phyloP scores from a whole-genome alignment of 768 basidiomycete genomes.

The Cubamyces sp. region DNA sequence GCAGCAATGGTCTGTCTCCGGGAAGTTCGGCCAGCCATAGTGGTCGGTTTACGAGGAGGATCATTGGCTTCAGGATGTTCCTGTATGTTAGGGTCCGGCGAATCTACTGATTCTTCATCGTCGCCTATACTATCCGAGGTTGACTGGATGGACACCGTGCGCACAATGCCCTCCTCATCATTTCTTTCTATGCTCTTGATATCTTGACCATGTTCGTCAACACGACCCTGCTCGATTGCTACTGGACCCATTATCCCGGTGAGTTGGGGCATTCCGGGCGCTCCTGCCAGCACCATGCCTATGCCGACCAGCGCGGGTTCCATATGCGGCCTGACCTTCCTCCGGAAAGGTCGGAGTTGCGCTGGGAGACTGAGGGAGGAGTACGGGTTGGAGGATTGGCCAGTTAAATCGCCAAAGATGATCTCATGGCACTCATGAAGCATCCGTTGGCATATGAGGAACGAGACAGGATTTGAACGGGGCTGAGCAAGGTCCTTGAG shows the following conservation, averaged over 20 bases:
- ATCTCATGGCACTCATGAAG: constrained; percentile 93
- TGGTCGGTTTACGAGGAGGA: not conserved
- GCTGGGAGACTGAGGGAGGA: constrained; percentile 55
- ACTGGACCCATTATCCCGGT: constrained; percentile 79
- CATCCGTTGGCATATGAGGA: constrained; percentile 89
- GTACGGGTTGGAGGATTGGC: constrained; percentile 70
- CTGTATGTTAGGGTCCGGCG: constrained; percentile 38
- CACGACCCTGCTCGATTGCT: constrained; percentile 87
- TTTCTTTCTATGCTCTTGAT: constrained; percentile 52
- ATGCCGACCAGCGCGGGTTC: constrained; percentile 85
- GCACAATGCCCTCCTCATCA: constrained; percentile 43
- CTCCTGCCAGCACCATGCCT: constrained; percentile 77
- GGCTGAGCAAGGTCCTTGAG: constrained; percentile 73
- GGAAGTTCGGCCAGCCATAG: constrained; percentile 11
- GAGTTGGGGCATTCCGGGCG: constrained; percentile 75
- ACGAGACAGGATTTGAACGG: constrained; percentile 71
- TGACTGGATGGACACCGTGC: constrained; percentile 33
- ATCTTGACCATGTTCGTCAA: constrained; percentile 60
- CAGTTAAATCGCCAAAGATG: constrained; percentile 87
- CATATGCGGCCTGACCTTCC: constrained; percentile 72
- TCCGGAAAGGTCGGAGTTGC: constrained; percentile 52
- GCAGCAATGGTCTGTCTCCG: constrained; percentile 58
- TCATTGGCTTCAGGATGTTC: not conserved
- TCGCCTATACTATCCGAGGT: constrained; percentile 33
- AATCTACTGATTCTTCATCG: constrained; percentile 49